Base-by-base conservation (phyloP, 768 basidiomycete species). In the Saitozyma sp. region DNA sequence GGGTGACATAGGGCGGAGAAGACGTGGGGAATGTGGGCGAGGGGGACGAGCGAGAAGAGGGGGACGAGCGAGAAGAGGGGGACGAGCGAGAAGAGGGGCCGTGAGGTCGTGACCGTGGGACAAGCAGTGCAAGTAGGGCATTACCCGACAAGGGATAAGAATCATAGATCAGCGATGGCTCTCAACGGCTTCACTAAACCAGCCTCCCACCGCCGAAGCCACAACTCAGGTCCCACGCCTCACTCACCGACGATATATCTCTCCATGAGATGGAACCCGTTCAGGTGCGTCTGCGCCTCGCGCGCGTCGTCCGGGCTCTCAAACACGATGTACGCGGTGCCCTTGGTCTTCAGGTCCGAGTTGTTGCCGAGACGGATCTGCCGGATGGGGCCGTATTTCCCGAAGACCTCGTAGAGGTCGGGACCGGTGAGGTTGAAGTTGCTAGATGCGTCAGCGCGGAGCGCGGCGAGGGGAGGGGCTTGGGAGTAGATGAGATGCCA, bases 211-310 rank as follows among this genome's bases (percentile, higher is more conserved):
- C 29, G 2, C 5, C 29, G 5, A 29, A 29, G 5, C 29, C 29
- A 29, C 29, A 29, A 29, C 29, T 5, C 29, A 29, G 29, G 5
- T 29, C 2, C 29, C 29, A 29, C 29, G 5, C 29, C 29, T 1
- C 0, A 80, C 82, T 65, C 48, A 83, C 83, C 83, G 61, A 99
- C 95, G 57, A 99, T 95, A 81, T 98, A 99, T 29, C 95, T 89
- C 80, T 96, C 95, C 82, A 93, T 92, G 62, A 99, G 80, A 82
- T 99, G 95, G 82, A 99, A 99, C 50, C 95, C 95, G 71, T 98
- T 98, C 75, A 98, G 80, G 79, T 96, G 93, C 76, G 94, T 94
- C 60, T 96, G 86, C 0, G 95, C 95, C 74, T 94, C 93, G 81
- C 96, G 95, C 19, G 95, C 95, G 91, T 96, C 75, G 50, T 79